Evolutionary conservation across 2,329 filamentous ascomycete genomes (phyloP).

Genomic region (Ploettnerulaceae sp.): DNA sequence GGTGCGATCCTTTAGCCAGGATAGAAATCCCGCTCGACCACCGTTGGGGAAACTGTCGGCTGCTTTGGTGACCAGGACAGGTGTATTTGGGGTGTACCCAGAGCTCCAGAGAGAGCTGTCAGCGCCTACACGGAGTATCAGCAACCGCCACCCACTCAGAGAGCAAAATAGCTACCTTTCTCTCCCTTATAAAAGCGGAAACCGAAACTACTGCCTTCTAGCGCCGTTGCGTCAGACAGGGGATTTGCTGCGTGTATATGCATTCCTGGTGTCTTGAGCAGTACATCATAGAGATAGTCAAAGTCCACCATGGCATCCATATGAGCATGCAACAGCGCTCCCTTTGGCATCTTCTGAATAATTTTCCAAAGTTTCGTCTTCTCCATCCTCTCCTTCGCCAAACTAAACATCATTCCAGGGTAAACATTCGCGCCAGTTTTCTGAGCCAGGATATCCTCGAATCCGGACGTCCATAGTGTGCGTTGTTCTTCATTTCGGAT

Average conservation of each 20-base stretch:
- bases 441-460: constrained; percentile 65
- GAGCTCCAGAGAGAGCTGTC: constrained; percentile 59
- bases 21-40: constrained; percentile 65
- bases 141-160: background rate
- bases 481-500: constrained; percentile 74
- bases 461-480: constrained; percentile 69
- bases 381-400: constrained; percentile 84
- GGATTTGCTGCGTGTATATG: constrained; percentile 58
- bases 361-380: constrained; percentile 81
- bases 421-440: constrained; percentile 61
- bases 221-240: constrained; percentile 49
- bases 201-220: constrained; percentile 49
- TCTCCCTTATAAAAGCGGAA: constrained; percentile 57
- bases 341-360: constrained; percentile 82
- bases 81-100: constrained; percentile 48
- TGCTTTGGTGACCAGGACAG: constrained; percentile 44
- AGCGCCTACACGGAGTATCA: constrained; percentile 27
- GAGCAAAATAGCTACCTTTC: constrained; percentile 14
- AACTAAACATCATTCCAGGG: constrained; percentile 89
- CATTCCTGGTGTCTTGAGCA: constrained; percentile 68
- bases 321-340: constrained; percentile 79
- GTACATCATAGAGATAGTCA: constrained; percentile 69
- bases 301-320: constrained; percentile 88
- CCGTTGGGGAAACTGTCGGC: constrained; percentile 72
- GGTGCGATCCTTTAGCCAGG: constrained; percentile 71